Base-by-base conservation (phyloP, 2,329 filamentous ascomycete species). In the Colletotrichum sojae region DNA sequence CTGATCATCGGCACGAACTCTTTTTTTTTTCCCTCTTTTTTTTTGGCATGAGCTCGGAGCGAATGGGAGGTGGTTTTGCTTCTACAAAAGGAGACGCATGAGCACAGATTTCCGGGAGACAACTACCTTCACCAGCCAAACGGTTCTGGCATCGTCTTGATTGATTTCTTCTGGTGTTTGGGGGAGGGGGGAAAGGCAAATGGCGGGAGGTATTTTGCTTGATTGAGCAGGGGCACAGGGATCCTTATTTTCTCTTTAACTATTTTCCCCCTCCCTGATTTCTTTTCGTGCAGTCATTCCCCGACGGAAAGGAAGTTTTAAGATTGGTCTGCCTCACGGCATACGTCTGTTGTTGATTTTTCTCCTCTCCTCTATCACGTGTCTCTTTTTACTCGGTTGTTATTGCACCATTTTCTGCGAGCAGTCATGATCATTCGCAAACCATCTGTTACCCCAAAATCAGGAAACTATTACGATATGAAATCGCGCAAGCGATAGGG, bases 271-370 rank as follows among this genome's bases (percentile, higher is more conserved):
- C 31, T 36, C 31, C 31, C 31, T 36, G 31, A 36, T 36, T 36
- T 67, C 31, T 53, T 67, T 61, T 66, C 57, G 59, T 69, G 48
- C 56, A 64, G 58, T 71, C 67, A 63, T 73, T 67, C 60, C 46
- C 63, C 45, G 25, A 58, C 59, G 60, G 62, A 71, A 71, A 46
- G 71, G 62, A 67, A 58, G 73, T 74, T 72, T 73, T 75, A 78
- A 78, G 75, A 78, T 72, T 77, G 76, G 76, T 73, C 74, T 75
- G 78, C 78, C 78, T 79, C 78, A 71, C 78, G 78, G 78, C 77
- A 75, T 71, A 76, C 71, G 73, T 76, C 70, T 73, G 60, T 73
- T 76, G 39, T 61, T 53, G 46, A 36, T 72, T 58, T 73, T 53
- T 66, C 70, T 72, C 65, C 71, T 74, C 63, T 73, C 58, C 63